Base-by-base conservation (phyloP, 2,329 filamentous ascomycete genomes). In the Zasmidium citrigriseum region DNA sequence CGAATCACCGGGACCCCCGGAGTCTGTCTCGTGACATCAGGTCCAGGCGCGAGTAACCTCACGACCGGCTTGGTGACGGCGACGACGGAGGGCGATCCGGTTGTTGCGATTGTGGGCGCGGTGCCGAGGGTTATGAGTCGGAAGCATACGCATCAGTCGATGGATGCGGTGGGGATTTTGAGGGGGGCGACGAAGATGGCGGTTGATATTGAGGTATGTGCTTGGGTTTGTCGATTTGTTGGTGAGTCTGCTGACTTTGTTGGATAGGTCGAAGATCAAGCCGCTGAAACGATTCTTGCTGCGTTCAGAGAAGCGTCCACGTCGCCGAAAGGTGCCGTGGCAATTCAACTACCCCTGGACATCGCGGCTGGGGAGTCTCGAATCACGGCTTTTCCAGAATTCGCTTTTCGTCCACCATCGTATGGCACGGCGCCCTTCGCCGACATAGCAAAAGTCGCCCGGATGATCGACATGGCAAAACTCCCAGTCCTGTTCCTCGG, bases 181-280 rank as follows among this genome's bases (percentile, higher is more conserved):
- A 67, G 67, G 14, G 77, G 78, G 14, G 76, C 77, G 1, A 72
- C 75, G 16, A 81, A 81, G 65, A 72, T 69, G 45, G 76, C 75
- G 1, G 71, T 73, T 10, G 70, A 69, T 21, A 74, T 79, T 22
- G 75, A 80, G 4, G n/a, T n/a, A n/a, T n/a, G n/a, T n/a, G n/a
- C n/a, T n/a, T n/a, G n/a, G n/a, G n/a, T n/a, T n/a, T n/a, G n/a
- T n/a, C n/a, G n/a, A n/a, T n/a, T n/a, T n/a, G n/a, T n/a, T n/a
- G n/a, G n/a, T n/a, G n/a, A n/a, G n/a, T n/a, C n/a, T n/a, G n/a
- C n/a, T n/a, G n/a, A n/a, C n/a, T n/a, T n/a, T n/a, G n/a, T n/a
- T n/a, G n/a, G n/a, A n/a, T n/a, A n/a, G n/a, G 75, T 80, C 3
- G 76, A 80, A 62, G 78, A 81, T 56, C 78, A 80, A 63, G 75